Base-by-base conservation (phyloP, 2,329 filamentous ascomycete species). In the Paecilomyces dactylethromorphus region DNA sequence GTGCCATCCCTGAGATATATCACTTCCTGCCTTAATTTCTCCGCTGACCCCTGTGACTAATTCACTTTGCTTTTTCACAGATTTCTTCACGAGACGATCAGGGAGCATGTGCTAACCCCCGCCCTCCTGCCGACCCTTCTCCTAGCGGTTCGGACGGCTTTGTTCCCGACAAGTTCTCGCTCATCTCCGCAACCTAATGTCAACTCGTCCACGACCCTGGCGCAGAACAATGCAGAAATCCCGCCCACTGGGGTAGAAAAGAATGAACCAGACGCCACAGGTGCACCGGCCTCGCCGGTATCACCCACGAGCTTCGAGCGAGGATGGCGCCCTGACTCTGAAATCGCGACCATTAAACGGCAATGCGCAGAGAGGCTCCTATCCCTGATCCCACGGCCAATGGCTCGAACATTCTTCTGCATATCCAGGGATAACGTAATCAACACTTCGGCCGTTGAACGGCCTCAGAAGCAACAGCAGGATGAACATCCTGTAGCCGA, bases 101-200 rank as follows among this genome's bases (percentile, higher is more conserved):
- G 89, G 82, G 76, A 80, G 82, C 77, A 82, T 70, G 71, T 90
- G 61, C 79, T 91, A 62, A 83, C 87, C 75, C 80, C 87, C 65
- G 81, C 81, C 62, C 80, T 84, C 65, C 79, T 92, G 58, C 86
- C 89, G 71, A 80, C 81, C 70, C 75, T 90, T 65, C 72, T 80
- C 22, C 72, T 71, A 57, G 73, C 86, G 65, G 81, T 90, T 68
- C 89, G 94, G 71, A 85, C 84, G 67, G 84, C 89, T 61, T 79
- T 97, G 58, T 97, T 97, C 72, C 93, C 94, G 65, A 89, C 91
- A 76, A 95, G 95, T 75, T 81, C 84, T 66, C 87, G 88, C 62
- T 88, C 87, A 60, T 82, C 85, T 64, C 79, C 58, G 56, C 56
- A 58, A 61, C 45, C 86, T 66, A 81, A 59, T 58, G 61, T 58